Evolutionary conservation across 768 basidiomycete genomes (phyloP).

Genomic region (Ramaria rubella): DNA sequence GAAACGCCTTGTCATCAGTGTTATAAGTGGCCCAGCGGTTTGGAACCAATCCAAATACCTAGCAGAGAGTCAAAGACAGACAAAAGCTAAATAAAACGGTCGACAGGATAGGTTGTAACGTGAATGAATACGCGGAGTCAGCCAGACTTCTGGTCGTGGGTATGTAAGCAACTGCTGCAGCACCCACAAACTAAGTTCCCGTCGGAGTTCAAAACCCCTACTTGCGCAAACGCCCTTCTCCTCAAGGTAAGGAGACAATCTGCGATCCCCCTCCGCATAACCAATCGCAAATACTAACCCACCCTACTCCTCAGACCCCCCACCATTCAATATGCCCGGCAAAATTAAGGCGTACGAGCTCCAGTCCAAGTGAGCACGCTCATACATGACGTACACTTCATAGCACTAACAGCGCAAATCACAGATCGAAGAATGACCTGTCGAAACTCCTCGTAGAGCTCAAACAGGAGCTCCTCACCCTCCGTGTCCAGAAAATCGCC

Average conservation of each 20-base stretch:
- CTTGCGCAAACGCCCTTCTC: not conserved
- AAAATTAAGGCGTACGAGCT: slow-evolving; percentile 97
- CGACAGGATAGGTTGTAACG: no score
- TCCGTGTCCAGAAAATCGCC: slow-evolving; percentile 97
- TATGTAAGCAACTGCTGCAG: slow-evolving; percentile 10
- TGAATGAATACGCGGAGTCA: no score
- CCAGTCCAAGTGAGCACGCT: slow-evolving; percentile 74
- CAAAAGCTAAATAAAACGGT: no score
- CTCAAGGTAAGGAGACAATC: slow-evolving; percentile 7
- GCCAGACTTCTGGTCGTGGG: no score
- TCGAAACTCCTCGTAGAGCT: slow-evolving; percentile 88
- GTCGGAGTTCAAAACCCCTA: slow-evolving; percentile 1
- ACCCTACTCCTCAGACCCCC: slow-evolving; percentile 2
- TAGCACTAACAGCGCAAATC: not conserved
- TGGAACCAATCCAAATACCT: no score
- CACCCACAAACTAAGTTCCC: not conserved
- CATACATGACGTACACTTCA: not conserved
- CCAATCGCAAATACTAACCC: not conserved
- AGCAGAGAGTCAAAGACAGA: no score
- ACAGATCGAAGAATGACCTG: slow-evolving; percentile 95
- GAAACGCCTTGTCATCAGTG: no score
- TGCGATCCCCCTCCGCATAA: not conserved
- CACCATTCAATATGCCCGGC: slow-evolving; percentile 58
- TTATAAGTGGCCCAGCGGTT: no score
- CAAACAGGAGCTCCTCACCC: slow-evolving; percentile 87